phyloP scores from a whole-genome alignment of 441 rosid species.

The Erodium moschatum region DNA sequence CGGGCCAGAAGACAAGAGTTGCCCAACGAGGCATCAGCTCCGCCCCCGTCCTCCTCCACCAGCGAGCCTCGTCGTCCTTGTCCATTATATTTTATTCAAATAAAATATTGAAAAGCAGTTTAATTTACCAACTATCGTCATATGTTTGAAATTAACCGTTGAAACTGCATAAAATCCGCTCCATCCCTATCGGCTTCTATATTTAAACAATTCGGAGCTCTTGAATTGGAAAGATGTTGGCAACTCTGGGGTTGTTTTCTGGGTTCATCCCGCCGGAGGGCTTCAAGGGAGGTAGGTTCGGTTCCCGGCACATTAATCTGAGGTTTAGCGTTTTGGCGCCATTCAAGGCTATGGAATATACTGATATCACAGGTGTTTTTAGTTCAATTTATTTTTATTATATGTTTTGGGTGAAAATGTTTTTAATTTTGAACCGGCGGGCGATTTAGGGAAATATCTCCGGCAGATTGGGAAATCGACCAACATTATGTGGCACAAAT shows the following conservation, averaged over 20 bases:
- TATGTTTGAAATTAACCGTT: too few species aligned
- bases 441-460: slow-evolving; percentile 36
- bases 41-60: too few species aligned
- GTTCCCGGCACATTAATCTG: slow-evolving; percentile 8
- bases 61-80: too few species aligned
- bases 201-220: not conserved
- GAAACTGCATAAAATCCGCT: too few species aligned
- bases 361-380: slow-evolving; percentile 9
- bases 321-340: slow-evolving; percentile 27
- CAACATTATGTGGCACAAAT: slow-evolving; percentile 57
- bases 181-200: too few species aligned
- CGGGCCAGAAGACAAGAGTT: too few species aligned
- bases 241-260: not conserved
- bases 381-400: not conserved
- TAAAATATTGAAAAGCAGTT: too few species aligned
- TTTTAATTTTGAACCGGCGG: slow-evolving; percentile 14
- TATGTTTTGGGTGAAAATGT: not conserved
- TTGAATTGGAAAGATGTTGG: not conserved
- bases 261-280: slow-evolving; percentile 19
- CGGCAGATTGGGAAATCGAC: slow-evolving; percentile 37
- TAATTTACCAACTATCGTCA: too few species aligned
- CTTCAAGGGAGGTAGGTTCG: too few species aligned
- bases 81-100: too few species aligned
- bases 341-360: slow-evolving; percentile 31
- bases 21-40: too few species aligned